Evolutionary conservation across 345 rosid species (phyloP).

Genomic region (Syzygium jambos): DNA sequence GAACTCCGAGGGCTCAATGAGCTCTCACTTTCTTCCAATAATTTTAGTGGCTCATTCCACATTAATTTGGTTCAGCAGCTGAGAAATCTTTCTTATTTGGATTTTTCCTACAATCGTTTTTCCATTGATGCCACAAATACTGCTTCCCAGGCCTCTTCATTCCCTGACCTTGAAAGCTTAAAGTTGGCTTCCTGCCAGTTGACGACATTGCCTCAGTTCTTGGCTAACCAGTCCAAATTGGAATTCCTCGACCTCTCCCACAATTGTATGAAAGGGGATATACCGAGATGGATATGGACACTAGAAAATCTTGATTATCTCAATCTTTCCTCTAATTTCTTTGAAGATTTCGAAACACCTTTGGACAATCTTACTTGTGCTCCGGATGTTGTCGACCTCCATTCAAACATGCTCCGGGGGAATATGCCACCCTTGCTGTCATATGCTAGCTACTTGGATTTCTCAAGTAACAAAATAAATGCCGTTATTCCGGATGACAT

Average conservation of each 20-base stretch:
- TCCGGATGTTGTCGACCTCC: background rate
- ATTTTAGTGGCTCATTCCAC: conserved; percentile 16
- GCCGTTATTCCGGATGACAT: background rate
- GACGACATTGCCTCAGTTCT: conserved; percentile 14
- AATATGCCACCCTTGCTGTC: fast-evolving
- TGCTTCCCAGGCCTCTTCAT: background rate
- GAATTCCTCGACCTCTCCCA: conserved; percentile 19
- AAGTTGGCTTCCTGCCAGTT: conserved; percentile 37
- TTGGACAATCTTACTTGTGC: background rate
- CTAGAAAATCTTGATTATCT: background rate
- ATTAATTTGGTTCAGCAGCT: conserved; percentile 9
- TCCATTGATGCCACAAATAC: conserved; percentile 1
- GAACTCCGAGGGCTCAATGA: conserved; percentile 4
- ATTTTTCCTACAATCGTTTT: conserved; percentile 36
- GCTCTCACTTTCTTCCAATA: conserved; percentile 32
- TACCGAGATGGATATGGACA: conserved; percentile 40
- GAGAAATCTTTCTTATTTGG: conserved; percentile 13
- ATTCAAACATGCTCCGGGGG: background rate
- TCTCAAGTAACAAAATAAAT: fast-evolving
- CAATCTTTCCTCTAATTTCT: conserved; percentile 10
- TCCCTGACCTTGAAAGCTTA: conserved; percentile 5
- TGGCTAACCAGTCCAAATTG: conserved; percentile 15
- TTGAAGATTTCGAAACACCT: conserved; percentile 2
- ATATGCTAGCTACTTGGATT: fast-evolving
- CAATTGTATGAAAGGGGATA: conserved; percentile 23